Conservation (phyloP, 345 rosid species). For the Triadica sebifera region DNA sequence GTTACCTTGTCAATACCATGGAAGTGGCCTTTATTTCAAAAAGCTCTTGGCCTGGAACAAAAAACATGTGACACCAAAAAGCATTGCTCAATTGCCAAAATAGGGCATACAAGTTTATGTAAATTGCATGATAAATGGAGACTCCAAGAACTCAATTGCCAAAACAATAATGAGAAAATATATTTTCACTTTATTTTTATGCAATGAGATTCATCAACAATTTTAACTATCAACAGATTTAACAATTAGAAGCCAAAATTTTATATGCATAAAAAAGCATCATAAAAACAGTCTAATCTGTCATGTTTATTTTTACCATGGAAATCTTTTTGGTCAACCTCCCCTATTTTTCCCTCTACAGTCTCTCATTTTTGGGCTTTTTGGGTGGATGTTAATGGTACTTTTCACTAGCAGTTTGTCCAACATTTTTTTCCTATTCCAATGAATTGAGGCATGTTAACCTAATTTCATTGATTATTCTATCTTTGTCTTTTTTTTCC, state of each 20-base stretch:
- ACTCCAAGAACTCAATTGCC: slow-evolving; percentile 39
- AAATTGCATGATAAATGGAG: slow-evolving; percentile 31
- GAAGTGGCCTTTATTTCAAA: slow-evolving; percentile 51
- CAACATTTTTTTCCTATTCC: neutral
- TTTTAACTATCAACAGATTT: neutral
- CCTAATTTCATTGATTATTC: neutral
- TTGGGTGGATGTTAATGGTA: neutral
- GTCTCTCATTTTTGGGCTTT: neutral
- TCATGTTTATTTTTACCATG: neutral
- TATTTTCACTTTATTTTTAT: slow-evolving; percentile 1
- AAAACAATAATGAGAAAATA: slow-evolving; percentile 30
- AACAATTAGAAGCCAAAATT: neutral
- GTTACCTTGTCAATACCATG: slow-evolving; percentile 49
- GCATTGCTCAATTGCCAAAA: slow-evolving; percentile 35
- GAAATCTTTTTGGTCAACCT: neutral
- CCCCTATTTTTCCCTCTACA: neutral
- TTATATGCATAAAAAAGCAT: neutral
- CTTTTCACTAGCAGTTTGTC: neutral
- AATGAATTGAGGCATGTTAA: neutral
- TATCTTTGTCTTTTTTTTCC: neutral
- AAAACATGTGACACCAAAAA: slow-evolving; percentile 55
- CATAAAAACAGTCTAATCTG: neutral
- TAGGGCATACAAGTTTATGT: slow-evolving; percentile 34
- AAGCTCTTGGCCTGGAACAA: slow-evolving; percentile 45
- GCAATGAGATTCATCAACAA: neutral